Conservation (phyloP, 345 rosid species). For the Noccaea bulbosa region DNA sequence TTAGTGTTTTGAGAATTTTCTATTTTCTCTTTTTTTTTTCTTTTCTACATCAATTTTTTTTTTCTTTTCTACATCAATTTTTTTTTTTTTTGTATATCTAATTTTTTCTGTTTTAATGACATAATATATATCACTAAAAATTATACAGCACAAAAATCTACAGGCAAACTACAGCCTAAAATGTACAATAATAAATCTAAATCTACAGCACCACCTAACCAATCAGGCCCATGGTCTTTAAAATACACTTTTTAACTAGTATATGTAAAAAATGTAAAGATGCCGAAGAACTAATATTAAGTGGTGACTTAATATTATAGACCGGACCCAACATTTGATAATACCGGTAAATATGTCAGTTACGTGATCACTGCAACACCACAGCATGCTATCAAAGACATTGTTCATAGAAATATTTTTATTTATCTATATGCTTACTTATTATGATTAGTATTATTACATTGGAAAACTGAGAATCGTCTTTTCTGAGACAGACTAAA, state of each 20-base stretch:
- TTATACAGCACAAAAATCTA: too few species aligned
- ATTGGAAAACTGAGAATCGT: slow-evolving; percentile 17
- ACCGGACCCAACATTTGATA: slow-evolving; percentile 8
- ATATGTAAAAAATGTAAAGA: not conserved
- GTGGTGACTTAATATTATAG: not conserved
- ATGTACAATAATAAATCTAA: too few species aligned
- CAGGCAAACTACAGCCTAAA: too few species aligned
- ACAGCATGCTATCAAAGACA: not conserved
- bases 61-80: too few species aligned
- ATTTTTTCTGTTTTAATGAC: too few species aligned
- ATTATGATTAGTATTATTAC: not conserved
- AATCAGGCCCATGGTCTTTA: too few species aligned
- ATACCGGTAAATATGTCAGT: not conserved
- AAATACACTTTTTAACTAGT: not conserved
- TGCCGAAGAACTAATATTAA: not conserved
- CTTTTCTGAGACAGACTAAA: slow-evolving; percentile 8
- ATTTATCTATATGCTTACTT: not conserved
- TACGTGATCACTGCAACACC: not conserved
- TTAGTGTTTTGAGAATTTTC: too few species aligned
- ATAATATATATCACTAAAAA: too few species aligned
- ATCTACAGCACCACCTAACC: too few species aligned
- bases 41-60: too few species aligned
- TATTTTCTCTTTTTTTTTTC: too few species aligned
- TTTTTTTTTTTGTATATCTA: too few species aligned
- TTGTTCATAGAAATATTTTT: not conserved